Base-by-base conservation (phyloP, 257 asterid species). In the Ilex aquifolium region DNA sequence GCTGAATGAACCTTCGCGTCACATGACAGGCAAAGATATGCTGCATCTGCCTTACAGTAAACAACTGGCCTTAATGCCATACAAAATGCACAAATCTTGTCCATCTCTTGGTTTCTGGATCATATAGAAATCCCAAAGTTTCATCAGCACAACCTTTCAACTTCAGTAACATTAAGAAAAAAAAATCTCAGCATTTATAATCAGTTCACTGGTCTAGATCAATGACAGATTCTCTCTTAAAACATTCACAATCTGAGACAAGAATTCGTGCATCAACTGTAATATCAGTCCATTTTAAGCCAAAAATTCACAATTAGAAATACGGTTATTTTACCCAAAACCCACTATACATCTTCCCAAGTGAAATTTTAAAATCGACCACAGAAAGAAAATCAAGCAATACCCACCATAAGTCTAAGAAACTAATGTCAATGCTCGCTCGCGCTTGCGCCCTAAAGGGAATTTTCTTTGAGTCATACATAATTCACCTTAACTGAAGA, bases 1-100 rank as follows among this genome's bases (percentile, higher is more conserved):
- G 98, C 98, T 7, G 90, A 91, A 63, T 91, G 98, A 77, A 91
- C 95, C 67, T 76, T 84, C 36, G 94, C 81, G 62, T 91, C 96
- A 57, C 98, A 91, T 32, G 82, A 75, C 42, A 91, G 88, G 74
- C 98, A 91, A 39, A 91, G 96, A 62, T 79, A 79, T n/a, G 96
- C 98, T 27, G 91, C 83, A 74, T 91, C 98, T 14, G 96, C 76
- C 40, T 80, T 73, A 69, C 98, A 91, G 80, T 80, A 88, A 67
- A 91, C 98, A 13, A 83, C 70, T 46, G 96, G 87, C 75, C 79
- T 81, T 50, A 73, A 61, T 11, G 73, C 69, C 85, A 10, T 65
- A 73, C 98, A 91, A 68, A 86, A 86, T 63, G 82, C 98, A 64
- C 98, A 91, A 44, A 62, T 66, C 63, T 73, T 88, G 69, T 85